Percentiles rank a stretch among this genome's conserved stretches.
phyloP scores from a whole-genome alignment of 2,329 filamentous ascomycete genomes.

The Zasmidium angulare region DNA sequence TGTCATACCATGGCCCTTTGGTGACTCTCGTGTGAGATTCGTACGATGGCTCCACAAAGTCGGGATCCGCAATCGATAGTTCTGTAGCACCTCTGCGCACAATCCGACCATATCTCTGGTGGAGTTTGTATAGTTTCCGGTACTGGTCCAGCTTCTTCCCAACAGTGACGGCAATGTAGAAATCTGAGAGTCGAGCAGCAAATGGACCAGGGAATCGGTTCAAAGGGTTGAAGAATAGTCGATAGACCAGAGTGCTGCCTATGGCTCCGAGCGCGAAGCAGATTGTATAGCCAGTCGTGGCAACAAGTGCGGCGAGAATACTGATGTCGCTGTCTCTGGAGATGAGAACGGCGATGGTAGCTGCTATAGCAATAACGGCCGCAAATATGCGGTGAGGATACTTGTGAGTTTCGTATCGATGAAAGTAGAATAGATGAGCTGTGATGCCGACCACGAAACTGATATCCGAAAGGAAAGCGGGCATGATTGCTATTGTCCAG shows the following conservation, averaged over 20 bases:
- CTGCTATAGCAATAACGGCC: slow-evolving; percentile 8
- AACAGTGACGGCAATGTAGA: slow-evolving; percentile 29
- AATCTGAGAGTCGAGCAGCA: slow-evolving; percentile 33
- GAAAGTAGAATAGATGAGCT: slow-evolving; percentile 27
- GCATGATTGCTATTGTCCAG: background rate
- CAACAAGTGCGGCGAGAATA: slow-evolving; percentile 2
- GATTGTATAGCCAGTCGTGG: background rate
- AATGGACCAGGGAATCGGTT: slow-evolving; percentile 36
- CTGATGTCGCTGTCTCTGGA: slow-evolving; percentile 3
- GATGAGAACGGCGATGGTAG: slow-evolving; percentile 5
- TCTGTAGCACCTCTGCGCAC: slow-evolving; percentile 38
- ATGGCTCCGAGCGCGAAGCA: slow-evolving; percentile 20
- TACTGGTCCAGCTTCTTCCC: slow-evolving; percentile 28
- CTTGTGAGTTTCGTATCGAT: slow-evolving; percentile 25
- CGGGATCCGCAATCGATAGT: slow-evolving; percentile 38
- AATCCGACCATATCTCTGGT: slow-evolving; percentile 34
- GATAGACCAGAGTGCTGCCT: slow-evolving; percentile 38
- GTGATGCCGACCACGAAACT: slow-evolving; percentile 12
- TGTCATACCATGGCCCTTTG: slow-evolving; percentile 46
- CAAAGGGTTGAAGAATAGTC: slow-evolving; percentile 34
- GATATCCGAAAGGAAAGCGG: background rate
- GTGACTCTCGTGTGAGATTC: slow-evolving; percentile 38
- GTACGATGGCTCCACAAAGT: slow-evolving; percentile 39
- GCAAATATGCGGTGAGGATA: slow-evolving; percentile 14
- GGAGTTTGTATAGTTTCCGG: slow-evolving; percentile 31